Evolutionary conservation across 305 asterid species (phyloP), one percentile per base, ranked within the genome.

Genomic region (Coffea humblotiana): DNA sequence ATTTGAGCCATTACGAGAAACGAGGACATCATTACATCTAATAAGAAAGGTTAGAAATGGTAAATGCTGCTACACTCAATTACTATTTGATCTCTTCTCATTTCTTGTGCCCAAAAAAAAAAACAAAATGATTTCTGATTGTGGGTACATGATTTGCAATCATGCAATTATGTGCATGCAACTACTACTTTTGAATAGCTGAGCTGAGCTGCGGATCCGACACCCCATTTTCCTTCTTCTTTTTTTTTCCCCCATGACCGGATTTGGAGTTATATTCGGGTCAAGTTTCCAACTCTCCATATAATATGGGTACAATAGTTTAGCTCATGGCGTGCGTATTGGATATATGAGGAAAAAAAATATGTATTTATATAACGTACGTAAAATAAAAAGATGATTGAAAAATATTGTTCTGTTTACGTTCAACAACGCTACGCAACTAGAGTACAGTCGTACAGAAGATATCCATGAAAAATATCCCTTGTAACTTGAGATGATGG

Each of bases 1-100:
- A 61, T 45, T 72, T 79, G 43, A 63, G 74, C 51, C 60, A 79
- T 79, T 73, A 72, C 21, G 49, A 27, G 54, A 35, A 64, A 72
- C 63, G 68, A 64, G 65, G 74, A 35, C 65, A 79, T 79, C 67
- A 72, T 78, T 72, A 68, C 74, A 72, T 25, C 71, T 40, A 54
- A 45, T 29, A 45, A 74, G 5, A 66, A 61, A 78, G 29, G 19
- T 14, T 58, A 19, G 43, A 35, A 35, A 18, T 32, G 35, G 21
- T 52, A 56, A 43, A 12, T 37, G 21, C 4, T 56, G 35, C 11
- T 35, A 35, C 47, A 74, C 21, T n/a, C 23, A 14, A 40, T 27
- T 75, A 32, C 32, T 32, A 32, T 32, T 32, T 32, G 25, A 58
- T 75, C 21, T 43, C 7, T 2, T 61, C 25, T 15, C 61, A 27